Percentiles rank a stretch among this genome's conserved stretches.
Conservation (phyloP, 2,329 filamentous ascomycete species). For the Parastagonospora nodorum region DNA sequence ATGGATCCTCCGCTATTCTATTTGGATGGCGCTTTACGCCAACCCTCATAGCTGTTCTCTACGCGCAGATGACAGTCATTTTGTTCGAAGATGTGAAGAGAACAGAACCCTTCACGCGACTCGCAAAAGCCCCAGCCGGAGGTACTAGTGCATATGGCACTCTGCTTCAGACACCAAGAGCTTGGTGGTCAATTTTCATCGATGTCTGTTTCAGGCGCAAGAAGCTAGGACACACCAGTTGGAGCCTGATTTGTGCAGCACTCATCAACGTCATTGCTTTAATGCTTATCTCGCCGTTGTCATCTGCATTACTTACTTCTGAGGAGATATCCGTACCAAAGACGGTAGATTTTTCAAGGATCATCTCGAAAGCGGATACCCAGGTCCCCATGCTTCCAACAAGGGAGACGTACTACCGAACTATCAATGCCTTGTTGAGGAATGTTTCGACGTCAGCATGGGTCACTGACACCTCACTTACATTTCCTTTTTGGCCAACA, state of each 20-base stretch:
- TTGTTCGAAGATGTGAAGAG: conserved; percentile 25
- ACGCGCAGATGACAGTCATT: conserved; percentile 22
- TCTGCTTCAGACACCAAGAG: conserved; percentile 5
- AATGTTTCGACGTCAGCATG: conserved; percentile 21
- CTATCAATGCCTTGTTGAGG: conserved; percentile 9
- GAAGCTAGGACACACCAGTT: conserved; percentile 13
- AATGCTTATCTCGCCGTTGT: conserved; percentile 16
- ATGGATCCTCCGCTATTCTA: conserved; percentile 40
- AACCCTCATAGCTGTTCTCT: conserved; percentile 27
- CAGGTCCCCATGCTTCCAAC: not conserved
- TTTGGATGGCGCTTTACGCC: conserved; percentile 30
- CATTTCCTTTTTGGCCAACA: conserved; percentile 20
- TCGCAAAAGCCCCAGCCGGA: conserved; percentile 12
- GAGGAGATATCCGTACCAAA: conserved; percentile 8
- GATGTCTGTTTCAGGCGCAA: conserved; percentile 10
- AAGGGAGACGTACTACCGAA: conserved; percentile 7
- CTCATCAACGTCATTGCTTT: conserved; percentile 8
- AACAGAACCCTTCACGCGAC: conserved; percentile 23
- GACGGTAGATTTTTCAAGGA: conserved; percentile 1
- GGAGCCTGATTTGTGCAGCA: conserved; percentile 10
- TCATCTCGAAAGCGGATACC: not conserved
- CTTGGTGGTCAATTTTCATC: conserved; percentile 12
- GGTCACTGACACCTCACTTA: conserved; percentile 14
- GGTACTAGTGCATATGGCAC: conserved; percentile 14
- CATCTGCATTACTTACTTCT: conserved; percentile 13